Evolutionary conservation across 1,139 yeast genomes (phyloP).

Genomic region (Scheffersomyces parashehatae): DNA sequence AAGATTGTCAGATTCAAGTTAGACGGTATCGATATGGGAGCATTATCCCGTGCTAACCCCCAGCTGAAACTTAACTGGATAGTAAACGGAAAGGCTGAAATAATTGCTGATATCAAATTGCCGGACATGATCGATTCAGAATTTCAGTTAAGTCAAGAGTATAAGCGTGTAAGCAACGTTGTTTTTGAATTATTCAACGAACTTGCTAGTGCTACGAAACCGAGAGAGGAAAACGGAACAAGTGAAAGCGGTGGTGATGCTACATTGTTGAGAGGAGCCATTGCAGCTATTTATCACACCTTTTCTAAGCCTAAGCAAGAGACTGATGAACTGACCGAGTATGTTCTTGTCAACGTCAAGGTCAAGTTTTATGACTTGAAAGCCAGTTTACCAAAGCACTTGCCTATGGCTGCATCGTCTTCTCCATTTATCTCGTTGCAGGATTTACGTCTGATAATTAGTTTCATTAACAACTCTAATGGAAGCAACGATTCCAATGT

Average conservation of each 20-base stretch:
- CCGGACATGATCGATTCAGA: constrained; percentile 42
- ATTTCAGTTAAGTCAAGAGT: constrained; percentile 23
- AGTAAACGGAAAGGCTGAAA: constrained; percentile 66
- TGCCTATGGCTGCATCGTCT: constrained; percentile 54
- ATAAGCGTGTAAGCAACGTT: constrained; percentile 26
- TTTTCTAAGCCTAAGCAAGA: constrained; percentile 24
- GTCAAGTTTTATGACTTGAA: constrained; percentile 61
- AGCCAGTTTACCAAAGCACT: constrained; percentile 53
- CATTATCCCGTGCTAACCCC: constrained; percentile 33
- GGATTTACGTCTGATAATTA: constrained; percentile 59
- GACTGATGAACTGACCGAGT: constrained; percentile 31
- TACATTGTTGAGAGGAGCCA: constrained; percentile 40
- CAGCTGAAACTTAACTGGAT: constrained; percentile 66
- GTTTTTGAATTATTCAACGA: constrained; percentile 30
- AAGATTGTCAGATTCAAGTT: constrained; percentile 61
- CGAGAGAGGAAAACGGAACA: constrained; percentile 4
- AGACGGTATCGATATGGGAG: constrained; percentile 62
- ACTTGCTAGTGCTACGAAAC: constrained; percentile 21
- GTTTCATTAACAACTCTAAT: constrained; percentile 50
- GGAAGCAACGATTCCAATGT: constrained; percentile 14
- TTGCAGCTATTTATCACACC: constrained; percentile 46
- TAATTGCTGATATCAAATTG: constrained; percentile 68
- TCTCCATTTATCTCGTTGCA: constrained; percentile 59
- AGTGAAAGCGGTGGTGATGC: constrained; percentile 8
- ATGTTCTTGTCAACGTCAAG: constrained; percentile 65